Conservation (phyloP, 1,284 basidiomycete species). For the Ceratobasidium sp. region DNA sequence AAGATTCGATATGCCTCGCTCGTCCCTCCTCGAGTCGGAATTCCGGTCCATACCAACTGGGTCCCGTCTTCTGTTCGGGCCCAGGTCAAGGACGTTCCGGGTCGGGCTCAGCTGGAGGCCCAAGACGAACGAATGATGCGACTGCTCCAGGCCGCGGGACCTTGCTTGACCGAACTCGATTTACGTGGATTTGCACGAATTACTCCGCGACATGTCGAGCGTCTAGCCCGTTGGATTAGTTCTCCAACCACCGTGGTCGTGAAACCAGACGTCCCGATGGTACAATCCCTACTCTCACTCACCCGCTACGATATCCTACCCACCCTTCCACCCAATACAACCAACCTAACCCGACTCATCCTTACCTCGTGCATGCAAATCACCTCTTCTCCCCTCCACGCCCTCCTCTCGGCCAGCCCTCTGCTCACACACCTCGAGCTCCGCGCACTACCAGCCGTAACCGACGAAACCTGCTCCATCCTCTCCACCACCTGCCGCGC, state of each 20-base stretch:
- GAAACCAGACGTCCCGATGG: conserved; percentile 34
- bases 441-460: conserved; percentile 71
- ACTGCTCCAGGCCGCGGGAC: conserved; percentile 61
- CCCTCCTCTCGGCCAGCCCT: conserved; percentile 73
- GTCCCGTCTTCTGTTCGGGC: neutral
- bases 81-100: neutral
- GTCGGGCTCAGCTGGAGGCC: neutral
- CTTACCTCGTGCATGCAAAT: conserved; percentile 75
- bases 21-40: conserved; percentile 51
- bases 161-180: conserved; percentile 71
- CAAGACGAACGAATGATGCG: conserved; percentile 54
- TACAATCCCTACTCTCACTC: neutral
- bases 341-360: conserved; percentile 71
- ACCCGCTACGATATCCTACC: conserved; percentile 3
- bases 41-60: conserved; percentile 2
- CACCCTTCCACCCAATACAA: conserved; percentile 45
- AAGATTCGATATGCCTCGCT: conserved; percentile 55
- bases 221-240: neutral
- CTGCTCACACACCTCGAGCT: conserved; percentile 65
- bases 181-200: conserved; percentile 64
- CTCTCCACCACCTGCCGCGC: conserved; percentile 63
- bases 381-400: conserved; percentile 68
- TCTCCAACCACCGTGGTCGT: conserved; percentile 14
- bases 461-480: conserved; percentile 72
- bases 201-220: neutral